Evolutionary conservation across 2,329 filamentous ascomycete genomes (phyloP), one percentile per base, ranked within the genome.

Genomic region (Fusarium fracticaudum): DNA sequence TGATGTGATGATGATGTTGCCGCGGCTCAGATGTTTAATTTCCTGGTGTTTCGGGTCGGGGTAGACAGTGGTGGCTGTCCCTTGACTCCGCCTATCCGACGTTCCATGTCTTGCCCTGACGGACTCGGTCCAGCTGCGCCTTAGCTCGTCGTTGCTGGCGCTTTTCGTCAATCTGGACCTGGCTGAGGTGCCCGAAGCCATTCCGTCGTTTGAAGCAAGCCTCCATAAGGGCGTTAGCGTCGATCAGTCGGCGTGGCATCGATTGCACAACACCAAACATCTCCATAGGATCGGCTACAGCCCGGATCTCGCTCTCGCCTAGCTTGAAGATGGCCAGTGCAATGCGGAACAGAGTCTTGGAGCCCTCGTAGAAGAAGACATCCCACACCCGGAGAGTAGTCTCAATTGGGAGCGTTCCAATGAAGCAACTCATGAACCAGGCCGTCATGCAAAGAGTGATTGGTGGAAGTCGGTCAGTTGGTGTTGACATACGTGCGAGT

Each of bases 351-450:
- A 98, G 89, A 1, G 95, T 98, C 81, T 96, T 97, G 55, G 93
- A 95, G 8, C 96, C 96, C 83, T 98, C 96, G 82, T 97, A 98
- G 81, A 98, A 97, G 80, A 98, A 95, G 3, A 94, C 91, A 77
- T 98, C 96, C 96, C 96, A 98, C 3, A 98, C 94, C 13, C 96
- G 92, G 24, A 98, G 88, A 0, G 95, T 96, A 24, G 93, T 94
- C 84, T 98, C 96, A 71, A 97, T 95, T 5, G 96, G 96, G 24
- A 98, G 85, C 1, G 94, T 97, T 60, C 95, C 95, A 70, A 98
- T 96, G 82, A 96, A 98, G 77, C 96, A 93, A 55, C 94, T 97
- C 96, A 98, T 98, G 82, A 98, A 97, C 96, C 96, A 98, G 8
- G 95, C 94, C 15, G 95, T 98, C 82, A 96, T 94, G 76, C 95